Base-by-base conservation (phyloP, 305 asterid genomes). In the Solanum aculeatissimum region DNA sequence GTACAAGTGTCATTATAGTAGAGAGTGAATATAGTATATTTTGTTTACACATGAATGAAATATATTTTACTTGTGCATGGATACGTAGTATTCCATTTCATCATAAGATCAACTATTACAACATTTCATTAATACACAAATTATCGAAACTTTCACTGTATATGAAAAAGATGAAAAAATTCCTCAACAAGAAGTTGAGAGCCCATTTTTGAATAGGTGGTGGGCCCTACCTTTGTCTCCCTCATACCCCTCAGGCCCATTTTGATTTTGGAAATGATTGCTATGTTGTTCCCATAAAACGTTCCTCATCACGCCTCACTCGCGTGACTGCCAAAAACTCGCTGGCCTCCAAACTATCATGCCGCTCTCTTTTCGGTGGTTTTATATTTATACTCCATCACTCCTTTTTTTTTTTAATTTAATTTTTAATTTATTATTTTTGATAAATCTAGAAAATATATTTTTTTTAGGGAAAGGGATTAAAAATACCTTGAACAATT, bases 261-360 rank as follows among this genome's bases (percentile, higher is more conserved):
- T 49, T 53, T 63, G 6, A 69, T 80, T 54, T 29, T 54, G 77
- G 47, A 80, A 83, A 53, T 29, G 71, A 29, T 83, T 85, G 19
- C 18, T 29, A 68, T 27, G 81, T 9, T 27, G 82, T 49, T 49
- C 63, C 82, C 43, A 25, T 53, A 68, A 21, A 81, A 85, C 87
- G 89, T 86, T 88, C 82, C 87, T 9, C 8, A 9, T n/a, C 85
- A 84, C 38, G 60, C 83, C 12, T 80, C 83, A 63, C 79, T 87
- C 87, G 90, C 90, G 89, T 89, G 93, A 66, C 19, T 32, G 58
- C 27, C 35, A 15, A 14, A 89, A 9, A 83, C 90, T 89, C 88
- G 62, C 82, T 32, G 6, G 0, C 6, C 38, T 32, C 6, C 38
- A 35, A 5, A 35, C 40, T 35, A 35, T 35, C 40, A 35, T 35